Evolutionary conservation across 805 yeast genomes (phyloP), one percentile per base, ranked within the genome.

Genomic region (Wickerhamomyces canadensis): DNA sequence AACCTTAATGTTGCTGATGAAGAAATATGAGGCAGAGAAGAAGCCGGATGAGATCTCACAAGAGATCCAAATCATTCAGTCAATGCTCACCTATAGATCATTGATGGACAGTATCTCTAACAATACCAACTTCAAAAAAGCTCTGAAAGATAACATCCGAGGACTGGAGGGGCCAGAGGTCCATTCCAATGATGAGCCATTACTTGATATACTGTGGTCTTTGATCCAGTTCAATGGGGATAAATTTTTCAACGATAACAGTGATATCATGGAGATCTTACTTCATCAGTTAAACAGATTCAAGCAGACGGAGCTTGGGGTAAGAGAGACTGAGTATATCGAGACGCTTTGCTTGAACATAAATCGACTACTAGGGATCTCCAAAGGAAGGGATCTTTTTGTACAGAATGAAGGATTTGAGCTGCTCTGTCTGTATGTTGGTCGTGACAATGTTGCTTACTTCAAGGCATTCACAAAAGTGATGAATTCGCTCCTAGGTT

Each of bases 331-430:
- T 9, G 48, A 40, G 17, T 36, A 40, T 11, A 28, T 45, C 18
- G 50, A 51, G 24, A 27, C 44, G 4, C n/a, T 43, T n/a, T 36
- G 37, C 1, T 31, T 39, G 10, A 33, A 41, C 6, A 6, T 51
- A 5, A 34, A 43, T 12, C 19, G 35, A 3, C 18, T 42, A 10
- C 6, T 38, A 11, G 17, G 24, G 1, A 14, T 23, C 1, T 12
- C 18, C 5, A 18, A 26, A 2, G 54, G 52, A 3, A 37, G 37
- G 19, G 37, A 43, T 3, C 21, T 40, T 3, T 43, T 51, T 15
- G 15, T 38, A 8, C 36, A 36, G 14, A 34, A 44, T 31, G 52
- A 49, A 34, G 56, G 54, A 7, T 34, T 49, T 28, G 49, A 48
- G 16, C 31, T 49, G 21, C 21, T 46, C 2, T 21, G 37, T 10